phyloP scores from a whole-genome alignment of 495 filamentous ascomycete genomes.

The Hyaloscypha variabilis region DNA sequence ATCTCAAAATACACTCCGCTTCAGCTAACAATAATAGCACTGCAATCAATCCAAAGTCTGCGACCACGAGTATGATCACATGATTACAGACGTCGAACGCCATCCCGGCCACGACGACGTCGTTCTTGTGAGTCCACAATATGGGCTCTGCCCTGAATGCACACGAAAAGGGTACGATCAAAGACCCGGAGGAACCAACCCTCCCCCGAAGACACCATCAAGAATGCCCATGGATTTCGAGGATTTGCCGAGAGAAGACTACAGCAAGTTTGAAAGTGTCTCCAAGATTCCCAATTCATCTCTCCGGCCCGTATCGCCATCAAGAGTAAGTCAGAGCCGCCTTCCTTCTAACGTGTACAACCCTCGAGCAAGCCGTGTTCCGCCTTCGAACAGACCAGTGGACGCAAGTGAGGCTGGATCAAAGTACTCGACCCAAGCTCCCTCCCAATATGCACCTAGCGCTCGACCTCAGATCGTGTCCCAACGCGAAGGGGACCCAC shows the following conservation, averaged over 20 bases:
- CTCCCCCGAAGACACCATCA: background rate
- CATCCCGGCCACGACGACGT: background rate
- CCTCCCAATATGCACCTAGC: background rate
- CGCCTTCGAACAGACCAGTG: background rate
- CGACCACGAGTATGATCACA: conserved; percentile 10
- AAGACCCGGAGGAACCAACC: background rate
- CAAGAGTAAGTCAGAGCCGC: background rate
- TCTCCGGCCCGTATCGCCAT: background rate
- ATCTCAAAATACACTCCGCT: background rate
- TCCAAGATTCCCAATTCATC: background rate
- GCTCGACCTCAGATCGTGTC: background rate
- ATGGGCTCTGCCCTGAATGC: conserved; percentile 12
- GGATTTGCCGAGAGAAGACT: background rate
- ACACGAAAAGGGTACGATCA: background rate
- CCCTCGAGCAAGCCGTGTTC: background rate
- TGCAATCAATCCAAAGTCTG: conserved; percentile 9
- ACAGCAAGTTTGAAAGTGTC: background rate
- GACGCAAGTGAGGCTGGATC: background rate
- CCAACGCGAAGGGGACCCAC: no score
- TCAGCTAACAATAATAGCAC: background rate
- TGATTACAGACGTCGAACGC: conserved; percentile 4
- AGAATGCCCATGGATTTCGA: background rate
- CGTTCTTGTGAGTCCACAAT: conserved; percentile 1
- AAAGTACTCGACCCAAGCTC: background rate
- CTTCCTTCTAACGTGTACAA: background rate